Conservation (phyloP, 495 filamentous ascomycete genomes). For the Pyrenula massariospora region DNA sequence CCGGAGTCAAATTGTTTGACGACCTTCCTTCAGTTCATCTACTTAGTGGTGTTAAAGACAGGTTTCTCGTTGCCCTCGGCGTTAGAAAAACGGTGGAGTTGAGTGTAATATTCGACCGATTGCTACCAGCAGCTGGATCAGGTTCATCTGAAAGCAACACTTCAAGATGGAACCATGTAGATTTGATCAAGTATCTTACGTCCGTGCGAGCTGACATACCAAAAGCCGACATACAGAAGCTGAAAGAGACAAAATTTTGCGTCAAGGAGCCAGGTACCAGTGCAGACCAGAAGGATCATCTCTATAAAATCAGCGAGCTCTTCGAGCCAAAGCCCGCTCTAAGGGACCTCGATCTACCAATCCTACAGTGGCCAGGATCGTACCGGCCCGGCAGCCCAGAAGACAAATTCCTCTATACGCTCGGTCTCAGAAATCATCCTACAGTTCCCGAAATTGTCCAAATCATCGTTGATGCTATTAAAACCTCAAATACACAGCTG, state of each 20-base stretch:
- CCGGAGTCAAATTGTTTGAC: conserved; percentile 84
- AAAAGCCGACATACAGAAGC: conserved; percentile 62
- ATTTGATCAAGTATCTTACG: conserved; percentile 85
- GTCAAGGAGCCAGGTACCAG: conserved; percentile 50
- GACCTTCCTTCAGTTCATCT: conserved; percentile 72
- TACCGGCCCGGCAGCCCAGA: conserved; percentile 53
- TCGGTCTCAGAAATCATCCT: conserved; percentile 64
- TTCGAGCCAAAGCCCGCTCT: conserved; percentile 70
- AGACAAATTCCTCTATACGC: conserved; percentile 54
- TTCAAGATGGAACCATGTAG: conserved; percentile 77
- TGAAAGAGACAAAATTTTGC: conserved; percentile 68
- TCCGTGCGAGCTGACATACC: conserved; percentile 89
- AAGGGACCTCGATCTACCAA: conserved; percentile 54
- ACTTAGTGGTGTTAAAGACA: conserved; percentile 76
- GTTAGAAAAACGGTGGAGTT: conserved; percentile 80
- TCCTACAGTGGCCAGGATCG: conserved; percentile 76
- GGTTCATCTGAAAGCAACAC: conserved; percentile 24
- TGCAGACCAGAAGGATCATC: conserved; percentile 13
- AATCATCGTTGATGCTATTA: conserved; percentile 52
- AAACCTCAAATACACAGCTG: conserved; percentile 39
- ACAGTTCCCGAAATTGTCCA: conserved; percentile 57
- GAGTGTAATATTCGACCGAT: conserved; percentile 79
- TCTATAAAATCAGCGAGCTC: conserved; percentile 73
- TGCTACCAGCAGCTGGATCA: conserved; percentile 43
- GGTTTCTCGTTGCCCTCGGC: conserved; percentile 68